Percentiles rank a stretch among this genome's conserved stretches.
Evolutionary conservation across 306 rosid genomes (phyloP).

Genomic region (Inga leiocalycina): DNA sequence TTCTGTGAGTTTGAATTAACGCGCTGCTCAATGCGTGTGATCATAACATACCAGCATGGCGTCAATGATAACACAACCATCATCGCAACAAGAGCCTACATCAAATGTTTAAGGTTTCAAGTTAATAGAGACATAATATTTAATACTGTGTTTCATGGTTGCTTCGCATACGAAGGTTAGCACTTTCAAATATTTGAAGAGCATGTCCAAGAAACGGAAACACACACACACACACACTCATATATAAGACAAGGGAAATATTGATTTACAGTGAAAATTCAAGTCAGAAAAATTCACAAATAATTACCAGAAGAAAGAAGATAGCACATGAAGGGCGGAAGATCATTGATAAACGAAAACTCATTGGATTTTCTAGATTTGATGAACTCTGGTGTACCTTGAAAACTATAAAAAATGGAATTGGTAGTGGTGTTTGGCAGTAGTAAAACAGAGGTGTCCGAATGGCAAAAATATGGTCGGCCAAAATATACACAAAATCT

Average conservation of each 20-base stretch:
- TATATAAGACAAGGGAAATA: not conserved
- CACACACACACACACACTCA: not conserved
- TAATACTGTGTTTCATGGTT: not conserved
- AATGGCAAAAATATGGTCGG: not conserved
- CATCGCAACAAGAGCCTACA: conserved; percentile 33
- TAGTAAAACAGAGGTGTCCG: not conserved
- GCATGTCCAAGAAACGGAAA: no score
- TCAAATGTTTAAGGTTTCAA: conserved; percentile 12
- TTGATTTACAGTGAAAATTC: not conserved
- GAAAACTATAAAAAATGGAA: not conserved
- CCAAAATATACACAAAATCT: not conserved
- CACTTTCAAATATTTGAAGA: not conserved
- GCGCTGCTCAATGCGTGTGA: conserved; percentile 19
- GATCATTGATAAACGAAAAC: not conserved
- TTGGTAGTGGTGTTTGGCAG: not conserved
- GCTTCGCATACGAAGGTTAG: not conserved
- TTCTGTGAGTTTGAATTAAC: conserved; percentile 28
- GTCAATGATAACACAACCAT: conserved; percentile 25
- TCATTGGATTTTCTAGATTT: not conserved
- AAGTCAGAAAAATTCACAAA: not conserved
- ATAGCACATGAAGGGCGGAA: conserved; percentile 14
- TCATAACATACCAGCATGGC: conserved; percentile 36
- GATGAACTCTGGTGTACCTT: conserved; percentile 5
- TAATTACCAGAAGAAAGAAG: conserved; percentile 3
- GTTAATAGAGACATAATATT: not conserved